Evolutionary conservation across 306 rosid genomes (phyloP).

Genomic region (Acacia melanoxylon): DNA sequence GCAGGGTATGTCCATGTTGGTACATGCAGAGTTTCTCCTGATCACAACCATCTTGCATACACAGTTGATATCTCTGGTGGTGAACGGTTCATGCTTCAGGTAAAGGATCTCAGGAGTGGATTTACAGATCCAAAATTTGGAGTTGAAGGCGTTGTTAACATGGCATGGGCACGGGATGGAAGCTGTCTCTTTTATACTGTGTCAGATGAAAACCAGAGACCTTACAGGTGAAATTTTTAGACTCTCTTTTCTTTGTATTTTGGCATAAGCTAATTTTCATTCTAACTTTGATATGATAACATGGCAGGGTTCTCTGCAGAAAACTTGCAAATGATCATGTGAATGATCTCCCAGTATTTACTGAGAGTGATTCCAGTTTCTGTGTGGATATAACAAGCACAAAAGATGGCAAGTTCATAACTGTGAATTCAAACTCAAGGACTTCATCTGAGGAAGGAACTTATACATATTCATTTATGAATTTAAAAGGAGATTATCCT

Average conservation of each 20-base stretch:
- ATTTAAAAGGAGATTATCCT: slow-evolving; percentile 17
- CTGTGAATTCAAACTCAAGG: slow-evolving; percentile 98
- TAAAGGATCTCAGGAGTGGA: slow-evolving; percentile 82
- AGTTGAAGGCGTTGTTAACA: slow-evolving; percentile 66
- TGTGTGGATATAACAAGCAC: slow-evolving; percentile 95
- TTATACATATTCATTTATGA: slow-evolving; percentile 36
- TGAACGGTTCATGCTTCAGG: slow-evolving; percentile 73
- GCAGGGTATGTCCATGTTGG: slow-evolving; percentile 95
- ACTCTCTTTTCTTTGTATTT: slow-evolving; percentile 9
- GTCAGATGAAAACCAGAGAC: slow-evolving; percentile 86
- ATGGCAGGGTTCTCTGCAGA: slow-evolving; percentile 72
- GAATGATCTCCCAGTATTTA: slow-evolving; percentile 55
- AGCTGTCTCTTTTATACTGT: slow-evolving; percentile 67
- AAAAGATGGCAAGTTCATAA: slow-evolving; percentile 96
- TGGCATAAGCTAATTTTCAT: not conserved
- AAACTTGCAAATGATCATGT: slow-evolving; percentile 48
- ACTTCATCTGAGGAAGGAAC: slow-evolving; percentile 98
- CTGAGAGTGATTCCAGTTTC: slow-evolving; percentile 76
- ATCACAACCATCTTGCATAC: slow-evolving; percentile 81
- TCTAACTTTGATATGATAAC: slow-evolving; percentile 28
- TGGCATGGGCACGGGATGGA: slow-evolving; percentile 88
- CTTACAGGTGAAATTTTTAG: slow-evolving; percentile 64
- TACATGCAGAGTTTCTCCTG: slow-evolving; percentile 83
- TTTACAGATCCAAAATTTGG: slow-evolving; percentile 44
- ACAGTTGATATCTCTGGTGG: slow-evolving; percentile 76